Evolutionary conservation across 352 stramenopile genomes (phyloP), one percentile per base, ranked within the genome.

Genomic region (Aphanomyces stellatus): DNA sequence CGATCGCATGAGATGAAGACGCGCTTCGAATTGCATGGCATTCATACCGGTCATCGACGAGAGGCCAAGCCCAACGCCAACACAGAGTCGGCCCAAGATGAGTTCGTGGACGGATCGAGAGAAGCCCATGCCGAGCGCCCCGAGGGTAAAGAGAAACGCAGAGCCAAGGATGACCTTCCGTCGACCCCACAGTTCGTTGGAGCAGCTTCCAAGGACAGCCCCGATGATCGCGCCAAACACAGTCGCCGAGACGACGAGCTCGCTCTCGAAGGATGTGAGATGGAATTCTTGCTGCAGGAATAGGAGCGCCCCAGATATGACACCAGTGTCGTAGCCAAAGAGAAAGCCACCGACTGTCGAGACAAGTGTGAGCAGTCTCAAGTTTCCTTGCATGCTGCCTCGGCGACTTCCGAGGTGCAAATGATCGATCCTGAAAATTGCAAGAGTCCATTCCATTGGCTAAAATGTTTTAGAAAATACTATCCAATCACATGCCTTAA

Each of bases 261-360:
- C 73, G 65, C 79, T 88, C 65, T 92, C 72, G 3, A 88, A 40
- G 53, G 78, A 65, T 3, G 72, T 79, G 5, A 92, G 71, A 19
- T 75, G 42, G 63, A 92, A 90, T 2, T 76, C 79, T 1, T 87
- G 62, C 65, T 89, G 77, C 34, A 92, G 72, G 40, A 90, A 76
- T 57, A 92, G 79, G 51, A 92, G 70, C 28, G 80, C 83, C 5
- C 84, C 82, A 8, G 82, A 91, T 60, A 93, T 91, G 31, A 91
- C 82, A 25, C 84, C 84, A 35, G 84, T 92, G 69, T 92, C 84
- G 67, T 92, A 92, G 64, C 83, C 83, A 59, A 91, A 91, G 41
- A 91, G 70, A 64, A 91, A 91, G 43, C 83, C 83, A 53, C 83
- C 83, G 57, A 89, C 80, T 15, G 83, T 88, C 22, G 83, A 87